Conservation (phyloP, 805 yeast species). For the Candida coquimbonensis region DNA sequence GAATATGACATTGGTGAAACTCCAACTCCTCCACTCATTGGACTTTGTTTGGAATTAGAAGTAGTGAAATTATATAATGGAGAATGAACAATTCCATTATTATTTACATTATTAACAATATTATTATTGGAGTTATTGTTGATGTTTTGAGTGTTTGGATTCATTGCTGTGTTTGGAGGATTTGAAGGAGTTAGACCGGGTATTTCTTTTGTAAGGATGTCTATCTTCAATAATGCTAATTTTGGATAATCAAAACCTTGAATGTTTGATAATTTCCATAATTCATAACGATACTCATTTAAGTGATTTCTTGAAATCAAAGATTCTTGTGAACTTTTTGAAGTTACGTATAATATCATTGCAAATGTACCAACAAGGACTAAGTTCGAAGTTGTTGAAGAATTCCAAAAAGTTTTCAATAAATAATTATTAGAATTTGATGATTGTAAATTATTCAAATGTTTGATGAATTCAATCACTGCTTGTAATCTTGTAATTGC, state of each 20-base stretch:
- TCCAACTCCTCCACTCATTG: not conserved
- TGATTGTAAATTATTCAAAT: constrained; percentile 32
- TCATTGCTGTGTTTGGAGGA: constrained; percentile 21
- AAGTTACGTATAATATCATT: constrained; percentile 65
- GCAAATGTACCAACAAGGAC: constrained; percentile 87
- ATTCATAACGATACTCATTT: constrained; percentile 67
- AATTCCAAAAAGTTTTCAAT: constrained; percentile 79
- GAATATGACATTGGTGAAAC: constrained; percentile 7
- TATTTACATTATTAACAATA: no score
- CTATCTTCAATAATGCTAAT: constrained; percentile 66
- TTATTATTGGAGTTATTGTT: not conserved
- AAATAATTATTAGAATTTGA: constrained; percentile 41
- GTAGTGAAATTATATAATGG: constrained; percentile 3
- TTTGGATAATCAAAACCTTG: constrained; percentile 45
- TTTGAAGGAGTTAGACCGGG: constrained; percentile 41
- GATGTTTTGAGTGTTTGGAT: no score
- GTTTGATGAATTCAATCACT: constrained; percentile 71
- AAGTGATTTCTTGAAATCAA: constrained; percentile 59
- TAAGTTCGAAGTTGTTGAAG: constrained; percentile 70
- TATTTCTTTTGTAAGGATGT: constrained; percentile 63
- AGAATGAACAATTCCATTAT: not conserved
- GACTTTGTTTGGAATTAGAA: not conserved
- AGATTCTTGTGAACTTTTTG: constrained; percentile 56
- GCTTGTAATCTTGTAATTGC: constrained; percentile 79
- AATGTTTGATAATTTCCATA: constrained; percentile 59